phyloP scores from a whole-genome alignment of 805 yeast species.

The Metschnikowia shivogae region DNA sequence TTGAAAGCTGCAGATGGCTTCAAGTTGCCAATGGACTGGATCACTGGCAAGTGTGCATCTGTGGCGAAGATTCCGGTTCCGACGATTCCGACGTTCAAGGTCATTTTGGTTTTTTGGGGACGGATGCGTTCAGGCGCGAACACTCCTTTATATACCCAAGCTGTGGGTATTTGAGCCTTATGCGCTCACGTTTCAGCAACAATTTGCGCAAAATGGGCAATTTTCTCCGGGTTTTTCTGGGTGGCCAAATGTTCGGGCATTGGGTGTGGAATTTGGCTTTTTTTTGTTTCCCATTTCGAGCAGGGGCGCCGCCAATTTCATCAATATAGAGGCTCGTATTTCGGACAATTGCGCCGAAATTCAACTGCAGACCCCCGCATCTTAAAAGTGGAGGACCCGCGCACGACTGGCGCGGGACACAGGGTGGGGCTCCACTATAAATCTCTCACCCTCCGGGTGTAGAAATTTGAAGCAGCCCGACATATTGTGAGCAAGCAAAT shows the following conservation, averaged over 20 bases:
- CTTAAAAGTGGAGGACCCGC: slow-evolving; percentile 1
- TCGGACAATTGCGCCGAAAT: slow-evolving; percentile 2
- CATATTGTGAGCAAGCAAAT: no score
- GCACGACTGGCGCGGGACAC: background rate
- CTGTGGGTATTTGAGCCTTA: no score
- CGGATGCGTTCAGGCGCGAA: background rate
- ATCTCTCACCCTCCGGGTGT: no score
- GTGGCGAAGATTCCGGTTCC: slow-evolving; percentile 91
- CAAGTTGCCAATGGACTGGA: slow-evolving; percentile 48
- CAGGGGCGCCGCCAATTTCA: no score
- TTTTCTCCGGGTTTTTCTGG: no score
- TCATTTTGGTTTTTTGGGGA: slow-evolving; percentile 6
- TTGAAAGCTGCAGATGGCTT: slow-evolving; percentile 70
- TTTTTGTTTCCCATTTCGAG: no score
- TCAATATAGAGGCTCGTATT: background rate
- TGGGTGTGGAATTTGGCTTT: no score
- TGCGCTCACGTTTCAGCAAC: no score
- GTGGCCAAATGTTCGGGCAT: no score
- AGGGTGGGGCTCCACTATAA: no score
- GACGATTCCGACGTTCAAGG: slow-evolving; percentile 58
- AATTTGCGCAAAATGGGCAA: no score
- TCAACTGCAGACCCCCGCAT: slow-evolving; percentile 4
- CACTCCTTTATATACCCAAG: background rate
- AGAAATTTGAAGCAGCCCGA: background rate
- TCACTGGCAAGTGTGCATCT: slow-evolving; percentile 75